These are phyloP conservation scores for Dissophora globulifera DNA, from an alignment of 192 early-diverging fungal genomes.

Conservation along the genomic window DNA sequence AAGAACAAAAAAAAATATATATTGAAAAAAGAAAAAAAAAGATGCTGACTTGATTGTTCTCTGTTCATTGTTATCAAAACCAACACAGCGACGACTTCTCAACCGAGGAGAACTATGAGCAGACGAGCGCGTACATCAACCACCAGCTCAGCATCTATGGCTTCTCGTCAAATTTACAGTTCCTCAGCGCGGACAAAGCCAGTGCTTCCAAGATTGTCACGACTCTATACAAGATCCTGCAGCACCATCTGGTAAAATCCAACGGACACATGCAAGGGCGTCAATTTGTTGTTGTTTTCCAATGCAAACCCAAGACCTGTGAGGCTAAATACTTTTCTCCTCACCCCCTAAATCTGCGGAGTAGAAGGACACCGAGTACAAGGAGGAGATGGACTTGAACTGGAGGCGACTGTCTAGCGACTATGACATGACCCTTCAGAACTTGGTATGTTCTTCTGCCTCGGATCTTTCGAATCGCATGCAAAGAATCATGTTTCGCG, in stretches of 20 bases:
- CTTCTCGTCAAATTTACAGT: conserved; percentile 30
- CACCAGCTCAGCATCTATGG: conserved; percentile 38
- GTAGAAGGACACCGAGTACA: conserved; percentile 43
- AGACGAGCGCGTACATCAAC: conserved; percentile 45
- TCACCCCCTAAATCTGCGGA: neutral
- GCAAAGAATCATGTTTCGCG: too few relatives aligned
- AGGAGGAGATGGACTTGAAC: conserved; percentile 51
- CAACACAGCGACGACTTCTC: conserved; percentile 32
- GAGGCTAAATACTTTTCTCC: too few relatives aligned
- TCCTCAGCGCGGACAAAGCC: conserved; percentile 25
- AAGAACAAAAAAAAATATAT: too few relatives aligned
- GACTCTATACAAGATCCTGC: conserved; percentile 31
- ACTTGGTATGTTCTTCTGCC: conserved; percentile 30
- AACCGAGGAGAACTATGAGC: conserved; percentile 43
- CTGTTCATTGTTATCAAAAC: conserved; percentile 2
- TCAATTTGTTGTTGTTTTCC: neutral
- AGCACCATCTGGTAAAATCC: conserved; percentile 37
- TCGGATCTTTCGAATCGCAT: too few relatives aligned
- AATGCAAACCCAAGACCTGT: too few relatives aligned
- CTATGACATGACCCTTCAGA: conserved; percentile 30
- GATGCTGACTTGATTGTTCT: neutral
- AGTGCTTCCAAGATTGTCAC: conserved; percentile 40
- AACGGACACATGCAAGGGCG: neutral
- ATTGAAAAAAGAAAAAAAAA: too few relatives aligned
- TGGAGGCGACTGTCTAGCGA: conserved; percentile 45